Evolutionary conservation across 1,284 basidiomycete species (phyloP).

Genomic region (Naganishia sp.): DNA sequence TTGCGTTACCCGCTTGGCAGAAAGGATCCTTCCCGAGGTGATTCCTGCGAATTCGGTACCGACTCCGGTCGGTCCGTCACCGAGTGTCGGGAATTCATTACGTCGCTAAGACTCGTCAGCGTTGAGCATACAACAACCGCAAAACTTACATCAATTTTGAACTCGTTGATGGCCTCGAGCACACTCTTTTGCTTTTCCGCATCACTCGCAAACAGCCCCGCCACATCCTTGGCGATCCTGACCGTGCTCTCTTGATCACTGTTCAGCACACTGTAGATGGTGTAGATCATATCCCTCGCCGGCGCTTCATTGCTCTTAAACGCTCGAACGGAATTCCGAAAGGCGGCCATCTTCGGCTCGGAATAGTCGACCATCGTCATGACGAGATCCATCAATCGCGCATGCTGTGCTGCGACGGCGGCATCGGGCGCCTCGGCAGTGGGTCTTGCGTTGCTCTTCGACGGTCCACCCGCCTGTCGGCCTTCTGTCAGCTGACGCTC

Average conservation of each 20-base stretch:
- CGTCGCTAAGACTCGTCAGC: constrained; percentile 62
- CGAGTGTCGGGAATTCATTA: constrained; percentile 76
- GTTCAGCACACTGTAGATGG: constrained; percentile 81
- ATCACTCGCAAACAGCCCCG: constrained; percentile 73
- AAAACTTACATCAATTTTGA: constrained; percentile 70
- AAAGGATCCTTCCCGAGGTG: constrained; percentile 75
- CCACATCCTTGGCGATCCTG: constrained; percentile 73
- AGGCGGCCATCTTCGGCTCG: constrained; percentile 69
- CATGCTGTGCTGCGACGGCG: constrained; percentile 59
- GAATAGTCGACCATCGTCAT: constrained; percentile 69
- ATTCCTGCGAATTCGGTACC: constrained; percentile 72
- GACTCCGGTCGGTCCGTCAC: constrained; percentile 55
- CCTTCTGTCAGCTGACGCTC: constrained; percentile 28
- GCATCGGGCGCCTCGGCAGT: constrained; percentile 43
- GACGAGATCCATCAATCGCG: constrained; percentile 69
- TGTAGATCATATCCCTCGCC: constrained; percentile 81
- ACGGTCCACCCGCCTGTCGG: not conserved
- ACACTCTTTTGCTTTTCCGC: constrained; percentile 79
- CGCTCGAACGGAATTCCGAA: constrained; percentile 76
- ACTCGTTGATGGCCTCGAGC: constrained; percentile 75
- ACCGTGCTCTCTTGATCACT: constrained; percentile 73
- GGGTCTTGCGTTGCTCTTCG: not conserved
- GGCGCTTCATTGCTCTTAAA: constrained; percentile 77
- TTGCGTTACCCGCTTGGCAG: constrained; percentile 73
- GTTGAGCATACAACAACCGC: not conserved